Evolutionary conservation across 148 eudicot species (phyloP), one percentile per base, ranked within the genome.

Genomic region (Rhododendron vialii): DNA sequence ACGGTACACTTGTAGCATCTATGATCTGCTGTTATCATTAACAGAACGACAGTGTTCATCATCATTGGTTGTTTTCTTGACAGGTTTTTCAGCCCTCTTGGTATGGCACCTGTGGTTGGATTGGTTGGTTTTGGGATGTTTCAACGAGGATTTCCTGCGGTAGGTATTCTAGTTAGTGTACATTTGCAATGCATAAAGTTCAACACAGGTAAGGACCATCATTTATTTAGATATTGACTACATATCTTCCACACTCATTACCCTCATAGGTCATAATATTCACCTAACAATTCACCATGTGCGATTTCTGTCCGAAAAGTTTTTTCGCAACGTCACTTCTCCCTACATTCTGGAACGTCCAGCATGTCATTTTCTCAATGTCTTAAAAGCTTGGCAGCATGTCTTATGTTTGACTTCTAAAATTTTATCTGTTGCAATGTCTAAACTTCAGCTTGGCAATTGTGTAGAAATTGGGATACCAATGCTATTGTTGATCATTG

Each of bases 71-170:
- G 33, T 85, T 67, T 76, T 74, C 22, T 87, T 87, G 35, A 30
- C 95, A 97, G 98, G 86, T 95, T 97, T 87, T 98, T 98, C 87
- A 98, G 98, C 89, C 99, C 99, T 86, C 98, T 98, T 88, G 99
- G 99, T 74, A 98, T 98, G 99, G 95, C 98, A 55, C 99, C 99
- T 84, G 99, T 95, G 82, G 99, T 98, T 80, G 98, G 99, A 87
- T 93, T 98, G 89, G 93, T 95, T 82, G 99, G 99, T 87, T 93
- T 98, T 88, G 99, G 99, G 38, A 89, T 98, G 88, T 94, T 95
- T 89, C 96, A 94, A 80, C 92, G 93, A 83, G 99, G 99, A 85
- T 98, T 98, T 92, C 98, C 98, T 41, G 92, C 89, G 89, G 99
- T 98, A 90, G n/a, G 98, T 86, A 33, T 47, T 55, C 35, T 63